phyloP scores from a whole-genome alignment of 192 early-diverging fungal genomes.

The Jimgerdemannia lactiflua region DNA sequence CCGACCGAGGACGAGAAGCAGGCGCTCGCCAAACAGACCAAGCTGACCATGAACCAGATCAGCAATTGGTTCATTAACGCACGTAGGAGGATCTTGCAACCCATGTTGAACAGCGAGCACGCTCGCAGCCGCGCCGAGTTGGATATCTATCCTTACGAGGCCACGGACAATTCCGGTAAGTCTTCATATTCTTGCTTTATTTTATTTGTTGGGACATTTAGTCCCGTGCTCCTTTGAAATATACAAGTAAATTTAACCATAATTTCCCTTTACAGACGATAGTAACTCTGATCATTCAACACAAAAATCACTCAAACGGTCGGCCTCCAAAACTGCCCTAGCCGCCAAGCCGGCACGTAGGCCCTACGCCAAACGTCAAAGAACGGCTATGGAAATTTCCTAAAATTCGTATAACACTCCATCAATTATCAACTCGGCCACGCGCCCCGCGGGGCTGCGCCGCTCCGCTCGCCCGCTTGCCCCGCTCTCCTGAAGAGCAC shows the following conservation, averaged over 20 bases:
- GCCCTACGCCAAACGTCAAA: neutral
- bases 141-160: neutral
- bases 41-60: constrained; percentile 53
- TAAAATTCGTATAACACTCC: neutral
- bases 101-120: constrained; percentile 35
- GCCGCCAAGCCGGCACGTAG: neutral
- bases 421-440: too few species aligned
- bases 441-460: too few species aligned
- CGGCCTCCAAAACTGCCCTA: neutral
- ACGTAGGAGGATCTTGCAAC: constrained; percentile 48
- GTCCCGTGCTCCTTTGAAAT: too few species aligned
- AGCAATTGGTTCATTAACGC: constrained; percentile 68
- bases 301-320: neutral
- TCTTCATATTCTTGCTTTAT: neutral
- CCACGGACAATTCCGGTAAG: neutral
- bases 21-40: constrained; percentile 39
- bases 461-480: too few species aligned
- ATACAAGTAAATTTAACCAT: too few species aligned
- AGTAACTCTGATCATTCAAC: neutral
- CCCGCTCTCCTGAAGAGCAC: neutral
- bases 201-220: neutral
- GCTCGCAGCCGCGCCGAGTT: neutral
- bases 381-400: neutral
- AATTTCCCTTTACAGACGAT: neutral
- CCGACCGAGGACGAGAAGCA: constrained; percentile 54